Percentiles rank a stretch among this genome's conserved stretches.
These are phyloP conservation scores for Yamadazyma conglobata DNA, from an alignment of 1,139 yeast genomes.

Conservation along the genomic window DNA sequence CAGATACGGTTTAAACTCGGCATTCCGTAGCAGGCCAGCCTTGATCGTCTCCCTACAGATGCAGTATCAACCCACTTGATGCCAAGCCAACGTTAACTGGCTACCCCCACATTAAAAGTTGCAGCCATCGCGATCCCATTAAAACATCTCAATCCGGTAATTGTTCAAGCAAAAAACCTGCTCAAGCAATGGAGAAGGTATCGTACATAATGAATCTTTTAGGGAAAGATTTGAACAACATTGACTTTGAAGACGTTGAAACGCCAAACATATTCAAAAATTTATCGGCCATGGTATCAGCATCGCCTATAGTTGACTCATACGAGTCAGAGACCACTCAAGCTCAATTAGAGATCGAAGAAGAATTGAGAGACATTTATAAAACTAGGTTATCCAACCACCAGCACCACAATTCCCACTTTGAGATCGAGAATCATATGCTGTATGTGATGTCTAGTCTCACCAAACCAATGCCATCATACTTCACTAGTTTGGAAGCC, in stretches of 20 bases:
- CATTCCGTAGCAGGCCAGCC: too few species aligned
- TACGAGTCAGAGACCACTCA: slow-evolving; percentile 33
- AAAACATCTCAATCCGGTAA: slow-evolving; percentile 13
- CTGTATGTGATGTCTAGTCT: slow-evolving; percentile 12
- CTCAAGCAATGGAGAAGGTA: slow-evolving; percentile 12
- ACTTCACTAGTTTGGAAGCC: slow-evolving; percentile 63
- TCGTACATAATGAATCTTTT: slow-evolving; percentile 17
- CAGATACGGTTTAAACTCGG: too few species aligned
- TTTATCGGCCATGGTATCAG: slow-evolving; percentile 16
- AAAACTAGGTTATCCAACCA: slow-evolving; percentile 15
- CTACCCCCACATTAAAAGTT: too few species aligned
- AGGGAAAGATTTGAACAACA: slow-evolving; percentile 13
- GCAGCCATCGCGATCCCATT: slow-evolving; percentile 11
- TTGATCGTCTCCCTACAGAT: too few species aligned
- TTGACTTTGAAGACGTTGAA: slow-evolving; percentile 15
- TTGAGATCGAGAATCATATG: slow-evolving; percentile 19
- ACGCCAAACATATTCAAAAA: slow-evolving; percentile 12
- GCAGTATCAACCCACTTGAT: too few species aligned
- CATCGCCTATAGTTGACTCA: slow-evolving; percentile 15
- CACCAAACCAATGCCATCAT: slow-evolving; percentile 39
- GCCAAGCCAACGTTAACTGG: too few species aligned
- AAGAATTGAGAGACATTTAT: slow-evolving; percentile 26
- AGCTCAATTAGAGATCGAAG: slow-evolving; percentile 41
- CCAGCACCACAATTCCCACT: slow-evolving; percentile 11
- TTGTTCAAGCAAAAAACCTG: slow-evolving; percentile 4